phyloP scores from a whole-genome alignment of 108 stramenopile species.

The Pelagomonas calceolata region DNA sequence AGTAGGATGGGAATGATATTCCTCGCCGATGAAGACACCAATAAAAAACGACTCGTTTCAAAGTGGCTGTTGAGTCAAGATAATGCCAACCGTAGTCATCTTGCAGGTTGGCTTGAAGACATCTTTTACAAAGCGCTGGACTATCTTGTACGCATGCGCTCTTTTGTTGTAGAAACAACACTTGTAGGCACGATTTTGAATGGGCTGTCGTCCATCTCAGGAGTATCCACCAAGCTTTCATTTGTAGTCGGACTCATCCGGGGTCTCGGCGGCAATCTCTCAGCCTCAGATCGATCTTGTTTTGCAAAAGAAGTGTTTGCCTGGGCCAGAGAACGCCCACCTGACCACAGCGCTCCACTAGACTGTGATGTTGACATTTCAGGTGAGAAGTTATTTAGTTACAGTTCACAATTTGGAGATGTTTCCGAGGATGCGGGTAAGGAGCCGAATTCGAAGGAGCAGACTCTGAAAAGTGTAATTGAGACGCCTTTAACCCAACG shows the following conservation, averaged over 20 bases:
- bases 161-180: slow-evolving; percentile 46
- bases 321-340: slow-evolving; percentile 33
- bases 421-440: slow-evolving; percentile 2
- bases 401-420: slow-evolving; percentile 15
- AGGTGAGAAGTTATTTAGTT: slow-evolving; percentile 1
- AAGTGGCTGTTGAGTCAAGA: slow-evolving; percentile 22
- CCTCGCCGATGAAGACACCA: slow-evolving; percentile 50
- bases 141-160: slow-evolving; percentile 5
- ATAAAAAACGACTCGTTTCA: slow-evolving; percentile 24
- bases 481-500: slow-evolving; percentile 36
- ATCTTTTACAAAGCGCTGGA: slow-evolving; percentile 32
- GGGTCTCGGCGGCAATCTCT: slow-evolving; percentile 49
- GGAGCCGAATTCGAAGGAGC: too few species aligned
- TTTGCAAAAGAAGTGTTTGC: slow-evolving; percentile 44
- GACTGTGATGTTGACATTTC: slow-evolving; percentile 28
- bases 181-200: slow-evolving; percentile 45
- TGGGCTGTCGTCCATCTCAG: slow-evolving; percentile 34
- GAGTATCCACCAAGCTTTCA: slow-evolving; percentile 17
- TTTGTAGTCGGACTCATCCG: slow-evolving; percentile 38
- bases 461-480: slow-evolving; percentile 22
- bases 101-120: slow-evolving; percentile 35
- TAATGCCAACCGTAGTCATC: slow-evolving; percentile 14
- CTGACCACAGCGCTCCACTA: slow-evolving; percentile 31
- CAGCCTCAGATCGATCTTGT: slow-evolving; percentile 15
- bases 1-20: slow-evolving; percentile 58